Conservation (phyloP, 1,284 basidiomycete genomes). For the Puccinia novopanici region DNA sequence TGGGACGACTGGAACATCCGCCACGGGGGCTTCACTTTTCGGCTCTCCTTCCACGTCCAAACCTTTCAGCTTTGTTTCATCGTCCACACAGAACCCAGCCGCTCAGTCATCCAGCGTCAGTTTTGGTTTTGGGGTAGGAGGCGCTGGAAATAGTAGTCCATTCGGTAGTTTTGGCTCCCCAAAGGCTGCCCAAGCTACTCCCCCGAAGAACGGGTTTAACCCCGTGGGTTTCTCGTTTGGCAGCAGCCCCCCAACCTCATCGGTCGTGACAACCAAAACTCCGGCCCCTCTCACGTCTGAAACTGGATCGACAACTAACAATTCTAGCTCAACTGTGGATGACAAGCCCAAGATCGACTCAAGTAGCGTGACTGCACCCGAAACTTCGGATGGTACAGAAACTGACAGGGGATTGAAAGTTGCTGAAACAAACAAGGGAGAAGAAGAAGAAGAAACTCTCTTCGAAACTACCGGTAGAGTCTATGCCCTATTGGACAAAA, state of each 20-base stretch:
- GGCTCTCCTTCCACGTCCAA: conserved; percentile 2
- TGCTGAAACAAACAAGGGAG: conserved; percentile 5
- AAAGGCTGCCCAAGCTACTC: conserved; percentile 10
- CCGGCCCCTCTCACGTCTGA: not conserved
- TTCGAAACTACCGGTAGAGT: conserved; percentile 41
- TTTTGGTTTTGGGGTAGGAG: conserved; percentile 23
- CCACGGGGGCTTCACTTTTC: not conserved
- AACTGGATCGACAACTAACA: not conserved
- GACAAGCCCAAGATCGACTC: not conserved
- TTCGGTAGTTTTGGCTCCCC: conserved; percentile 37
- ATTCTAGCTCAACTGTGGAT: not conserved
- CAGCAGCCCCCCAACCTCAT: conserved; percentile 34
- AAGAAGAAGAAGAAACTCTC: conserved; percentile 45
- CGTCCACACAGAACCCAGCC: not conserved
- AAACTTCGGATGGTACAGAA: not conserved
- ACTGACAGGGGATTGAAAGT: not conserved
- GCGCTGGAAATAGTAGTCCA: not conserved
- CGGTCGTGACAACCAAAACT: not conserved
- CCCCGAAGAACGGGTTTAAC: conserved; percentile 35
- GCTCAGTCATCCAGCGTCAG: conserved; percentile 17
- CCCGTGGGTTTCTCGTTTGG: conserved; percentile 50
- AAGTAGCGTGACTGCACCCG: not conserved
- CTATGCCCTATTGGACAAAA: conserved; percentile 39
- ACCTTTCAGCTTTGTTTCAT: not conserved
- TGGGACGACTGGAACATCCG: not conserved